Evolutionary conservation across 495 filamentous ascomycete species (phyloP), one percentile per base, ranked within the genome.

Genomic region (Penicillium longicatenatum): DNA sequence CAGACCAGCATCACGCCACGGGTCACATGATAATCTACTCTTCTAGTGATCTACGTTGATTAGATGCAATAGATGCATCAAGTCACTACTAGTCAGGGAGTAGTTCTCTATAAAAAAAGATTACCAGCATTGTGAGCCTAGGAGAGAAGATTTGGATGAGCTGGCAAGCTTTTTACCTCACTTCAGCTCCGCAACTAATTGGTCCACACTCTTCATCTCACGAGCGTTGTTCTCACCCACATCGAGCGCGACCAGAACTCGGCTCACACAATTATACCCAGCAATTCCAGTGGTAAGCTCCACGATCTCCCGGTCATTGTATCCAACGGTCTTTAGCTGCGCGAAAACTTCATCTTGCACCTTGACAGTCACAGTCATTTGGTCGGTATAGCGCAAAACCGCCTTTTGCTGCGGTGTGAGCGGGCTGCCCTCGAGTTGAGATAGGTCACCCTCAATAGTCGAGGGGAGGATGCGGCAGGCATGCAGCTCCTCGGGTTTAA

Each of bases 231-330:
- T 77, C 61, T 77, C 75, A 0, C 76, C 74, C 30, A 93, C 90
- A 73, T 94, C 88, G 61, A 96, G 67, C 12, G 91, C 90, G 12
- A 96, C 91, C 61, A 95, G 68, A 60, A 96, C 89, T 24, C 91
- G 82, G 58, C 89, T 91, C 16, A 95, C 91, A 69, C 90, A 93
- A 66, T 95, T 95, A 68, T 96, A 95, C 26, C 84, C 85, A 21
- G 87, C 90, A 60, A 92, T 85, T 14, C 88, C 90, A 12, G 89
- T 86, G 51, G 88, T 90, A 60, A 93, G 72, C 75, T 90, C 88
- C 20, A 83, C 76, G 21, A 84, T 75, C 72, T 83, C 83, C 24
- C 91, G 84, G 16, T 72, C 75, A 60, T 87, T 88, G 48, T 80
- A 61, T 16, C 63, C 70, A n/a, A 64, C 73, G 3, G 56, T 62